phyloP scores from a whole-genome alignment of 805 yeast species.

The Candida maesae region DNA sequence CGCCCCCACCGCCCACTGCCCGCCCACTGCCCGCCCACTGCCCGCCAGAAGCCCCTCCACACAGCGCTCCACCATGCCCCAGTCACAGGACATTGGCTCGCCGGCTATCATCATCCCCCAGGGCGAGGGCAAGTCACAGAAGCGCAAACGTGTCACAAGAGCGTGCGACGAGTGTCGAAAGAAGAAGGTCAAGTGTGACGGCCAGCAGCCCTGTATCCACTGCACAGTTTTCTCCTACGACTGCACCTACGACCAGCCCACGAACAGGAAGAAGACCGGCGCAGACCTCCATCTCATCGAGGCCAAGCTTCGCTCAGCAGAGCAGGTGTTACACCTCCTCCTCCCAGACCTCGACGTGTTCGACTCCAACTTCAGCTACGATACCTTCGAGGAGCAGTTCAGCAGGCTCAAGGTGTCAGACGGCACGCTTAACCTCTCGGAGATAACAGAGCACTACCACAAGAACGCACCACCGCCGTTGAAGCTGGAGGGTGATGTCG shows the following conservation, averaged over 20 bases:
- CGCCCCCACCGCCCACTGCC: not conserved
- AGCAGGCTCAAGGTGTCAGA: not conserved
- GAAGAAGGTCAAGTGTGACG: slow-evolving; percentile 79
- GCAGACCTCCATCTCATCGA: slow-evolving; percentile 33
- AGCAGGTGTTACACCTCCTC: slow-evolving; percentile 31
- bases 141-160: slow-evolving; percentile 62
- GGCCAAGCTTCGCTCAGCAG: slow-evolving; percentile 33
- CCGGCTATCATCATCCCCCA: slow-evolving; percentile 7
- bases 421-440: slow-evolving; percentile 1
- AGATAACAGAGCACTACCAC: slow-evolving; percentile 13
- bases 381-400: slow-evolving; percentile 20
- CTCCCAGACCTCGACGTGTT: slow-evolving; percentile 39
- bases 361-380: slow-evolving; percentile 28
- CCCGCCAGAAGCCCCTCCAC: no score
- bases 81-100: slow-evolving; percentile 8
- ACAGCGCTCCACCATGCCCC: slow-evolving; percentile 2
- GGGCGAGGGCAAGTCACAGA: slow-evolving; percentile 27
- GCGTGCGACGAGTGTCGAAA: slow-evolving; percentile 76
- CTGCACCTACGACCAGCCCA: slow-evolving; percentile 72
- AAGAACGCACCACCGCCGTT: slow-evolving; percentile 5
- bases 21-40: not conserved
- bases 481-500: slow-evolving; percentile 5
- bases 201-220: slow-evolving; percentile 72
- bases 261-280: slow-evolving; percentile 40
- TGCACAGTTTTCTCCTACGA: slow-evolving; percentile 78